These are phyloP conservation scores for Dactylis glomerata DNA, from an alignment of 176 grass and related monocot genomes.

Conservation along the genomic window DNA sequence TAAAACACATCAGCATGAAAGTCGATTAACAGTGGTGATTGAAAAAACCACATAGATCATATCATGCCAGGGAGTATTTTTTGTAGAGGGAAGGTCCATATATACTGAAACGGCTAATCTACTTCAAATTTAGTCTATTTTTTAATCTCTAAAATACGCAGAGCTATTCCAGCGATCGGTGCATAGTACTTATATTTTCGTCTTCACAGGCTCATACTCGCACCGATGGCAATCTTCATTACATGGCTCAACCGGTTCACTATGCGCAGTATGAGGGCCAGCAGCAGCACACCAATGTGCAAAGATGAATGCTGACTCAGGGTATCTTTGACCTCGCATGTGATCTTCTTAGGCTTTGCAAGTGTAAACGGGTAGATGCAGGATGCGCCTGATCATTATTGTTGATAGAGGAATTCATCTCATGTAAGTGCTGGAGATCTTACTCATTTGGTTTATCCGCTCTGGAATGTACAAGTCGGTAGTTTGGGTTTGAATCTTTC, in stretches of 20 bases:
- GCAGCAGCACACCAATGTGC: constrained; percentile 43
- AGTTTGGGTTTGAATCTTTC: not conserved
- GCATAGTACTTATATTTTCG: not conserved
- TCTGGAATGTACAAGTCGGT: not conserved
- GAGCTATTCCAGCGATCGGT: not conserved
- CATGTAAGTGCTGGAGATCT: not conserved
- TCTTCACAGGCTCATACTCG: constrained; percentile 40
- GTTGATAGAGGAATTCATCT: not conserved
- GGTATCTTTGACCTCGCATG: constrained; percentile 21
- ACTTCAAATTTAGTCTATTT: not conserved
- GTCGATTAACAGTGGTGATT: not conserved
- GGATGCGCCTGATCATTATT: constrained; percentile 1
- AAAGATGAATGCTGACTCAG: constrained; percentile 47
- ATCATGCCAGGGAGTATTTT: not conserved
- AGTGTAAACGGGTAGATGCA: constrained; percentile 27
- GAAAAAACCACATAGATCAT: not conserved
- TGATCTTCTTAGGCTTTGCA: not conserved
- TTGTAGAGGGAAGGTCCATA: not conserved
- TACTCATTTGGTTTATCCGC: not conserved
- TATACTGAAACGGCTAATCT: not conserved
- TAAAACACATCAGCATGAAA: not conserved
- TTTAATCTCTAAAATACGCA: not conserved
- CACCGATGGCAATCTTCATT: constrained; percentile 30
- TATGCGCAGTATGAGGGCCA: constrained; percentile 46
- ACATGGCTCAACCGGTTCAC: constrained; percentile 34